Base-by-base conservation (phyloP, 371 early-diverging fungal genomes). In the Parasitella parasitica region DNA sequence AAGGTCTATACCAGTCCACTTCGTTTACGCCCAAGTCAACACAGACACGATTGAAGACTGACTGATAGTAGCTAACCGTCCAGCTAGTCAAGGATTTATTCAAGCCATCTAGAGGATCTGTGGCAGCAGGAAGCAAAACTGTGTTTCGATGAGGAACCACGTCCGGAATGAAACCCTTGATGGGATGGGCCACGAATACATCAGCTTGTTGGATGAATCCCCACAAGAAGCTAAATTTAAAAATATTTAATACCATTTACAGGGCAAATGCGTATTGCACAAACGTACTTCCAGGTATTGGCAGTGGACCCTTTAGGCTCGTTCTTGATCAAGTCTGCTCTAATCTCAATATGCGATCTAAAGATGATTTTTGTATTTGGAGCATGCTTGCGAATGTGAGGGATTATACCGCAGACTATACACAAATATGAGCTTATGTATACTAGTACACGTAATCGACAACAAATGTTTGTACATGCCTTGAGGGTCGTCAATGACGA, bases 401-500 rank as follows among this genome's bases (percentile, higher is more conserved):
- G 90, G 64, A 92, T 89, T 32, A 94, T 85, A 16, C 91, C 92
- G 26, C 74, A 80, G 15, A 90, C 88, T 88, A 68, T 4, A 27
- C 15, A n/a, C n/a, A n/a, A n/a, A n/a, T n/a, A n/a, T n/a, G n/a
- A n/a, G n/a, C n/a, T n/a, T n/a, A n/a, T n/a, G n/a, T n/a, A n/a
- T n/a, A n/a, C n/a, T n/a, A n/a, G n/a, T n/a, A n/a, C n/a, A 38
- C 39, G 49, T 28, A 69, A 22, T 20, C n/a, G n/a, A 37, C 9
- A 22, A 9, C 7, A 20, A 43, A 43, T 20, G 12, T 12, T 20
- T 53, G 1, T n/a, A 28, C 60, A 63, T 79, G 84, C 87, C 70
- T 78, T 95, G 94, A 35, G 94, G 94, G 67, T 95, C 95, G 57
- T 95, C 95, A 71, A 95, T 89, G 37, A 95, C 81, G 65, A 94